Evolutionary conservation across 2,329 filamentous ascomycete species (phyloP), one percentile per base, ranked within the genome.

Genomic region (Trichoderma polysporum): DNA sequence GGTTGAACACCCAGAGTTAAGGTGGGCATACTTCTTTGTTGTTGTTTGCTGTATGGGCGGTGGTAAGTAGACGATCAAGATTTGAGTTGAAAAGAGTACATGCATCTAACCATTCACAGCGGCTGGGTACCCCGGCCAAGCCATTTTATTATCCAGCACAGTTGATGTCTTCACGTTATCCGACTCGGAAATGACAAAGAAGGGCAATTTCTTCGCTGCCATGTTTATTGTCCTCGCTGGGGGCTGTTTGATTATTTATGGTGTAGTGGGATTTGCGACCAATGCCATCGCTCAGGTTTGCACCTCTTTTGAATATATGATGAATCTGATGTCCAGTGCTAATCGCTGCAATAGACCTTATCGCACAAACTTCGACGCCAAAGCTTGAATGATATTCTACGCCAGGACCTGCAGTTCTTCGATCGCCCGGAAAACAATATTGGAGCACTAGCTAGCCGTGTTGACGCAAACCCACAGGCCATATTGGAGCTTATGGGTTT

Each of bases 191-290:
- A 77, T 80, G 75, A 73, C 73, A 6, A 68, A 74, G 2, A 72
- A 73, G 1, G 85, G 83, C 9, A 80, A 87, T 71, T 86, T 86
- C 70, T 86, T 79, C 74, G 81, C 84, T 0, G 76, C 81, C 60
- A 86, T 87, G 84, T 87, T 87, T 68, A 81, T 85, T 52, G 77
- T 85, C 1, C 70, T 85, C 41, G 83, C 84, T 3, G 75, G 77
- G 3, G 82, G 78, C 2, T 76, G 78, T n/a, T 74, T 83, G 1
- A 54, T 84, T 1, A 75, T 78, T 10, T 86, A 86, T 70, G 79
- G 79, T 53, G 53, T 70, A 9, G 70, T 81, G 39, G 80, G 80
- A 2, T 79, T 72, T 66, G 53, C 73, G 2, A 76, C 78, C 15
- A 81, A 80, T 65, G 68, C 71, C 6, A 72, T 79, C 10, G 71